phyloP scores from a whole-genome alignment of 345 rosid species.

The Acer negundo region DNA sequence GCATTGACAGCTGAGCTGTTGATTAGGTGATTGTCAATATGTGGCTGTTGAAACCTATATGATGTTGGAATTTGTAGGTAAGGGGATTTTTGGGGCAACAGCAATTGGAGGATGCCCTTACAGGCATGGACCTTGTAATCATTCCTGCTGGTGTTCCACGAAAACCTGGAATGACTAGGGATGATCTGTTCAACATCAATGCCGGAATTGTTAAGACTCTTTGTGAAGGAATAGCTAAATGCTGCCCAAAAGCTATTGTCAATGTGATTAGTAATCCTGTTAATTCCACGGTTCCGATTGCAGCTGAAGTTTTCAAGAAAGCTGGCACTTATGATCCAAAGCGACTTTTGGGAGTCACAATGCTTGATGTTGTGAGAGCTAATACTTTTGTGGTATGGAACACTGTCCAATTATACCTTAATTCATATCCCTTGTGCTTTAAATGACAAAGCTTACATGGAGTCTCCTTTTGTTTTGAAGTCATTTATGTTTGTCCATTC shows the following conservation, averaged over 20 bases:
- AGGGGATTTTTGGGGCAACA: constrained; percentile 92
- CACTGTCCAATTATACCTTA: not conserved
- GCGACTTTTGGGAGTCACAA: constrained; percentile 88
- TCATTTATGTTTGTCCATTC: not conserved
- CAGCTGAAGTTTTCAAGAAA: constrained; percentile 92
- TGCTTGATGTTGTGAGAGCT: constrained; percentile 97
- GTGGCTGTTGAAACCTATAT: not conserved
- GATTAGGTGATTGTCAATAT: not conserved
- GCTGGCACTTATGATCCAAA: constrained; percentile 87
- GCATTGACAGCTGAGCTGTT: not conserved
- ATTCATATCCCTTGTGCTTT: not conserved
- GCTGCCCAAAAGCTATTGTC: constrained; percentile 83
- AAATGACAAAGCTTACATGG: not conserved
- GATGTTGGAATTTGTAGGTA: constrained; percentile 45
- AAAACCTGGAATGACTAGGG: constrained; percentile 99
- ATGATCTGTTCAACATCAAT: constrained; percentile 94
- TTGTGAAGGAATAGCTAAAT: constrained; percentile 80
- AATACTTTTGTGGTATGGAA: constrained; percentile 90
- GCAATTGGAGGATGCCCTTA: constrained; percentile 82
- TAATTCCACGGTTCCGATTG: constrained; percentile 93
- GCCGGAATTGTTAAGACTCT: constrained; percentile 93
- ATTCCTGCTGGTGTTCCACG: constrained; percentile 98
- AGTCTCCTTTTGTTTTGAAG: not conserved
- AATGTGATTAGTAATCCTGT: constrained; percentile 94
- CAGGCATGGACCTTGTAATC: constrained; percentile 88